phyloP scores from a whole-genome alignment of 2,329 filamentous ascomycete species.

The Colletotrichum falcatum region DNA sequence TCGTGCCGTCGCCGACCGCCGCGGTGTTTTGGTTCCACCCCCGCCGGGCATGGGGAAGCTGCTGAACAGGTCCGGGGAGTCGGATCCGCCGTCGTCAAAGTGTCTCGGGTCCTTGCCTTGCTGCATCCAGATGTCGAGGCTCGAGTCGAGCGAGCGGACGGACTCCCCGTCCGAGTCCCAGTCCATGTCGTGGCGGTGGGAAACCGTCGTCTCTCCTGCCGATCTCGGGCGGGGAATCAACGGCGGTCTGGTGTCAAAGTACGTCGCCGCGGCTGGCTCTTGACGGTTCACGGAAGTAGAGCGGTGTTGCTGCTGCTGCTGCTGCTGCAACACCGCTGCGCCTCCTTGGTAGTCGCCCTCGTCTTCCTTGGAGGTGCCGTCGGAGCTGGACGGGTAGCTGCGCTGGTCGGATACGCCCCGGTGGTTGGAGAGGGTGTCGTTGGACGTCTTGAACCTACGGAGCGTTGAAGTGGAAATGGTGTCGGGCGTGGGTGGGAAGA shows the following conservation, averaged over 20 bases:
- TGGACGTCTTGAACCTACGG: conserved; percentile 62
- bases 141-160: conserved; percentile 59
- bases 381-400: conserved; percentile 49
- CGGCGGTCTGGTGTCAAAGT: conserved; percentile 48
- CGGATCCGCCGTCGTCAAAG: conserved; percentile 29
- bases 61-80: conserved; percentile 67
- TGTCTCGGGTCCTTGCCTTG: conserved; percentile 59
- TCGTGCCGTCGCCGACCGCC: conserved; percentile 50
- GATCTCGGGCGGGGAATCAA: conserved; percentile 59
- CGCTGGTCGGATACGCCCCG: conserved; percentile 47
- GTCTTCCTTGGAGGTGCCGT: conserved; percentile 43
- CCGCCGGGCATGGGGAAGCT: conserved; percentile 59
- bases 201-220: conserved; percentile 59
- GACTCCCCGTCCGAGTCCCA: conserved; percentile 61
- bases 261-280: conserved; percentile 41
- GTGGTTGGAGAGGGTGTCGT: conserved; percentile 58
- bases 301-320: conserved; percentile 47
- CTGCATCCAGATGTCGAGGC: conserved; percentile 68
- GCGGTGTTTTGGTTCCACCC: conserved; percentile 63
- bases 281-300: conserved; percentile 50
- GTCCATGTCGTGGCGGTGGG: conserved; percentile 53
- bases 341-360: conserved; percentile 39
- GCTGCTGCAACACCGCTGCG: conserved; percentile 44
- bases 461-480: conserved; percentile 69
- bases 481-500: conserved; percentile 69